These are phyloP conservation scores for Xylaria curta DNA, from an alignment of 495 filamentous ascomycete species.

Conservation along the genomic window DNA sequence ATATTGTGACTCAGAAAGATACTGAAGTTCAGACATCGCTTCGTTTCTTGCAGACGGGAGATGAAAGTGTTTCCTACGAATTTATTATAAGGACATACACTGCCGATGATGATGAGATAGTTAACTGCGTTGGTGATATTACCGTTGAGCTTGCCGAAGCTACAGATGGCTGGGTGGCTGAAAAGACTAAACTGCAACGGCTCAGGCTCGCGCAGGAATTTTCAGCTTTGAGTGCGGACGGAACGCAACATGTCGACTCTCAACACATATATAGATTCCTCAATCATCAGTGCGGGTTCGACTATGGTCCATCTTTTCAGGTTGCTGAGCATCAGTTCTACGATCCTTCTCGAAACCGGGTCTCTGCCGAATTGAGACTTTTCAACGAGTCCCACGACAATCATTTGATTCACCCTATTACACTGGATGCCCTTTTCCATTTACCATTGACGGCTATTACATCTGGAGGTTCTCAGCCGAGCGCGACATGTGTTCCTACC, in stretches of 20 bases:
- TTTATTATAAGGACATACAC: not conserved
- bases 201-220: not conserved
- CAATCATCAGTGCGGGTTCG: conserved; percentile 28
- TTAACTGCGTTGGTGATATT: not conserved
- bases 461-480: conserved; percentile 18
- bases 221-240: not conserved
- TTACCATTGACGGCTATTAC: conserved; percentile 23
- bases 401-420: conserved; percentile 48
- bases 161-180: not conserved
- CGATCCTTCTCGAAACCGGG: not conserved
- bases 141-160: not conserved
- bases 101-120: not conserved
- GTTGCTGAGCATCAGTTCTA: conserved; percentile 1
- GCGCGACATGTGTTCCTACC: conserved; percentile 27
- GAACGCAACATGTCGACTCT: not conserved
- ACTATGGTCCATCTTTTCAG: conserved; percentile 34
- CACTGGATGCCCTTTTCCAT: conserved; percentile 32
- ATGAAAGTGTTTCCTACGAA: conserved; percentile 3
- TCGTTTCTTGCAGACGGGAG: not conserved
- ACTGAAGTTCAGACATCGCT: conserved; percentile 20
- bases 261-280: conserved; percentile 25
- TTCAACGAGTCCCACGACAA: conserved; percentile 18
- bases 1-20: conserved; percentile 1
- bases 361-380: conserved; percentile 1
- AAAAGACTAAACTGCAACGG: not conserved